phyloP scores from a whole-genome alignment of 257 asterid genomes.

The Agastache rugosa region DNA sequence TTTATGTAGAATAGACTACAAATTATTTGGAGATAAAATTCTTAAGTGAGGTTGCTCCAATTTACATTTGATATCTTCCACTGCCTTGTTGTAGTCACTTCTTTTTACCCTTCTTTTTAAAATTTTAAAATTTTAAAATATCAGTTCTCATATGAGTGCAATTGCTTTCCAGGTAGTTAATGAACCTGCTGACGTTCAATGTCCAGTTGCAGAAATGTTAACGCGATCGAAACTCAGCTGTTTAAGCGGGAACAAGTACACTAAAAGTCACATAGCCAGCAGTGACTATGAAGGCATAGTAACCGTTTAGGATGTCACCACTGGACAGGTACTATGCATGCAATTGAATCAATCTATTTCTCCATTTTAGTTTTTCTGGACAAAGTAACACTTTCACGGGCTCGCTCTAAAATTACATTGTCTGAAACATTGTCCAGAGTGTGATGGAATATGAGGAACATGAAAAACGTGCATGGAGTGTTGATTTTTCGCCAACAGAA shows the following conservation, averaged over 20 bases:
- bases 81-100: background rate
- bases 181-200: slow-evolving; percentile 72
- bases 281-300: slow-evolving; percentile 93
- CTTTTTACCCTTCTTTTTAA: background rate
- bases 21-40: slow-evolving; percentile 2
- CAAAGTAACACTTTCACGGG: background rate
- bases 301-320: slow-evolving; percentile 90
- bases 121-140: background rate
- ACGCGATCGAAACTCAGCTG: slow-evolving; percentile 86
- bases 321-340: slow-evolving; percentile 67
- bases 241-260: slow-evolving; percentile 85
- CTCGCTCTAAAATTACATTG: background rate
- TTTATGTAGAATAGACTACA: background rate
- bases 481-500: slow-evolving; percentile 78
- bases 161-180: slow-evolving; percentile 70
- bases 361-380: slow-evolving; percentile 13
- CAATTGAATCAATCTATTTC: slow-evolving; percentile 16
- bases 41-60: slow-evolving; percentile 5
- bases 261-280: slow-evolving; percentile 75
- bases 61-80: background rate
- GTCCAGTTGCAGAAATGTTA: slow-evolving; percentile 82
- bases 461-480: slow-evolving; percentile 96
- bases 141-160: background rate
- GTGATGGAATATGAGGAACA: slow-evolving; percentile 96
- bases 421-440: slow-evolving; percentile 51